These are phyloP conservation scores for Cephalotrichum gorgonifer DNA, from an alignment of 2,329 filamentous ascomycete genomes.

Conservation along the genomic window DNA sequence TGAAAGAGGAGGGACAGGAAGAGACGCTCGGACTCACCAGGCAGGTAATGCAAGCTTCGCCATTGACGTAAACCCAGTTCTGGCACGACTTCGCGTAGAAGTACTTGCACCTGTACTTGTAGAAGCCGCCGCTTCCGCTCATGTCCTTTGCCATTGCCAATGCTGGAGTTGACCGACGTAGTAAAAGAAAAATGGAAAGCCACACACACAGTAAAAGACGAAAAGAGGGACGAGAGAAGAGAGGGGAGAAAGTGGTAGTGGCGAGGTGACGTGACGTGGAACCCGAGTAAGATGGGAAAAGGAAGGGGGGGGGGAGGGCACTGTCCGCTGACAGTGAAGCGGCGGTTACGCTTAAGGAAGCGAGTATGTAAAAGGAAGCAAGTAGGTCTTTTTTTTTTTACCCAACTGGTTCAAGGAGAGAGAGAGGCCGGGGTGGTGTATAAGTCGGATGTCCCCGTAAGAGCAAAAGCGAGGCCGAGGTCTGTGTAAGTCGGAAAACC, in stretches of 20 bases:
- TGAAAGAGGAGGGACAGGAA: neutral
- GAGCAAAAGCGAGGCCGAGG: too few relatives aligned
- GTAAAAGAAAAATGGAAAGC: neutral
- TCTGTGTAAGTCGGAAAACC: too few relatives aligned
- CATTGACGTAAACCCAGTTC: constrained; percentile 45
- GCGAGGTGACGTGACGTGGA: neutral
- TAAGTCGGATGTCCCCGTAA: too few relatives aligned
- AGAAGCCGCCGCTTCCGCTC: constrained; percentile 29
- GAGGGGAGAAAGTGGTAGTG: neutral
- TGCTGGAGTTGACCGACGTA: neutral
- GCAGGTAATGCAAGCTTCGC: constrained; percentile 37
- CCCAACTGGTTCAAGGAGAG: too few relatives aligned
- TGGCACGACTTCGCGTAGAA: constrained; percentile 39
- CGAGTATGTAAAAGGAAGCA: too few relatives aligned
- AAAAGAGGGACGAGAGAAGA: neutral
- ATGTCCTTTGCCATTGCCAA: neutral
- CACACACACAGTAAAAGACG: neutral
- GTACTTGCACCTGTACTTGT: constrained; percentile 46
- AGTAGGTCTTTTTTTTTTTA: too few relatives aligned
- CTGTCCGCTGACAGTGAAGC: neutral
- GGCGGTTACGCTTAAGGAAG: too few relatives aligned
- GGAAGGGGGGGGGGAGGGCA: neutral
- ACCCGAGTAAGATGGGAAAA: neutral
- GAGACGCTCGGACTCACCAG: constrained; percentile 33
- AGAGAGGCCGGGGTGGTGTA: too few relatives aligned